A percentile compares a stretch with the other conserved stretches of the same genome.
Evolutionary conservation across 148 eudicot species (phyloP).

Genomic region (Diospyros kaki): DNA sequence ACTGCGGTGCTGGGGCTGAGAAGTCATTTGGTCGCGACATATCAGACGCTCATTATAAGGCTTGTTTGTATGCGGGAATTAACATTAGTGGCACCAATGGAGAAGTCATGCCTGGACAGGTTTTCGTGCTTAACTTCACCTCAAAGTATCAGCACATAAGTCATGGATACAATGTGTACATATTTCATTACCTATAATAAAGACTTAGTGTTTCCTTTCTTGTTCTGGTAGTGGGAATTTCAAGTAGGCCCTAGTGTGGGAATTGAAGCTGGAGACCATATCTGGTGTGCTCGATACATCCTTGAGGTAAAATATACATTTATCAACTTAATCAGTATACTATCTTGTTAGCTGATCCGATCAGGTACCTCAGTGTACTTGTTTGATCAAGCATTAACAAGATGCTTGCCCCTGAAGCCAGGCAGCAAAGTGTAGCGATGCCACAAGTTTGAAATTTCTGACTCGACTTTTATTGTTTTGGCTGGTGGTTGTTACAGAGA

Average conservation of each 20-base stretch:
- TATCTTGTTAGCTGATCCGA: not conserved
- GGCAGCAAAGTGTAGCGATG: not conserved
- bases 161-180: not conserved
- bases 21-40: constrained; percentile 99
- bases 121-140: constrained; percentile 12
- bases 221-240: constrained; percentile 83
- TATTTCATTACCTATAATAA: not conserved
- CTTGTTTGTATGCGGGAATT: constrained; percentile 97
- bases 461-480: not conserved
- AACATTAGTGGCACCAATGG: constrained; percentile 98
- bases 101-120: constrained; percentile 99
- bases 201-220: not conserved
- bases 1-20: constrained; percentile 98
- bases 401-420: not conserved
- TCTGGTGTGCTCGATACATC: constrained; percentile 92
- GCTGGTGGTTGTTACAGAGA: constrained; percentile 50
- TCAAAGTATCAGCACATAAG: not conserved
- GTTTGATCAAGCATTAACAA: not conserved
- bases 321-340: no score
- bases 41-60: constrained; percentile 98
- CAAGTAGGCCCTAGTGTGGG: constrained; percentile 99
- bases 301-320: constrained; percentile 61
- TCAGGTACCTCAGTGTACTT: not conserved
- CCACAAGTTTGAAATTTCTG: not conserved
- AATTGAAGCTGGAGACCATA: constrained; percentile 95